A percentile compares a stretch with the other conserved stretches of the same genome.
These are phyloP conservation scores for Suhomyces kunorum DNA, from an alignment of 1,139 yeast genomes.

Conservation along the genomic window DNA sequence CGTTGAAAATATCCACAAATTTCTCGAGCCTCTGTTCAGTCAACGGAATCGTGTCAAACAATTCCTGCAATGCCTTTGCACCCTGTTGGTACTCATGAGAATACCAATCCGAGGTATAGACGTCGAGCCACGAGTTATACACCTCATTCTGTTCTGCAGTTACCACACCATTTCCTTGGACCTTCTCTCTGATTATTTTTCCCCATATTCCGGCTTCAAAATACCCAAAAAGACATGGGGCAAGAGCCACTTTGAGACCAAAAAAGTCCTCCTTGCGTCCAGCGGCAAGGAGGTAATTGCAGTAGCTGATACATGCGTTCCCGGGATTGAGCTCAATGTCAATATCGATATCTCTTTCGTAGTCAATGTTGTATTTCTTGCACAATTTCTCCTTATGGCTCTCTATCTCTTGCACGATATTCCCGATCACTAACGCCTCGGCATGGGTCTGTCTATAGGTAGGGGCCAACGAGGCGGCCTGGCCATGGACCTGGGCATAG, in stretches of 20 bases:
- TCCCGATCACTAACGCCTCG: constrained; percentile 53
- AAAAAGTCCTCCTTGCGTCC: constrained; percentile 59
- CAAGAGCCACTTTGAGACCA: constrained; percentile 64
- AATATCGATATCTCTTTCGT: constrained; percentile 43
- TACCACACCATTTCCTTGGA: constrained; percentile 12
- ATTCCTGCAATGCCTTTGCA: constrained; percentile 45
- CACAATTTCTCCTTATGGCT: constrained; percentile 56
- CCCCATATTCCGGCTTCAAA: constrained; percentile 50
- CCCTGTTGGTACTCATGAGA: constrained; percentile 53
- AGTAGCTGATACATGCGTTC: constrained; percentile 58
- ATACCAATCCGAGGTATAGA: constrained; percentile 61
- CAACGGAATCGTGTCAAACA: constrained; percentile 30
- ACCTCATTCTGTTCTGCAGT: constrained; percentile 23
- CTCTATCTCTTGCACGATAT: constrained; percentile 56
- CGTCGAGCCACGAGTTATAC: constrained; percentile 62
- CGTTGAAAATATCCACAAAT: constrained; percentile 57
- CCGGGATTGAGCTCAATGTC: constrained; percentile 49
- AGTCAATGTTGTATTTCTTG: constrained; percentile 45
- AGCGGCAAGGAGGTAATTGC: constrained; percentile 56
- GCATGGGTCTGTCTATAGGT: constrained; percentile 51
- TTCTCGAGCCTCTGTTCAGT: constrained; percentile 47
- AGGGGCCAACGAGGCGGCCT: constrained; percentile 67
- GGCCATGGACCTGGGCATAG: constrained; percentile 68
- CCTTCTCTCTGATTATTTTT: constrained; percentile 6
- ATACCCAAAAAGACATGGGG: constrained; percentile 81